Conservation (phyloP, 2,329 filamentous ascomycete genomes). For the Colletotrichum horii region DNA sequence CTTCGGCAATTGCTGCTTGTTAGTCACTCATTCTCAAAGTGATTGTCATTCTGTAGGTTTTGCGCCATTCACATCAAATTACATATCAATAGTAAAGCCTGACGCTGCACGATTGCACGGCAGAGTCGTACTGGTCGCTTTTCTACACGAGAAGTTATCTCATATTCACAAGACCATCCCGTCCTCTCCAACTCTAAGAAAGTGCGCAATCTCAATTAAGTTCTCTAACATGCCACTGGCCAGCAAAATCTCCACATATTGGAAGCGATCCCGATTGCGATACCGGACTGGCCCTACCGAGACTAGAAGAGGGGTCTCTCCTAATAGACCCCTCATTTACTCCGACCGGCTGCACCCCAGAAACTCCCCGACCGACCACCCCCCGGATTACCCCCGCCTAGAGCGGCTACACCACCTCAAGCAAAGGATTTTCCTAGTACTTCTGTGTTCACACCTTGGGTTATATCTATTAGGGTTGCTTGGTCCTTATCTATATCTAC, state of each 20-base stretch:
- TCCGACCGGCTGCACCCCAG: background rate
- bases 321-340: background rate
- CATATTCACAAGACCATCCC: background rate
- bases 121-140: background rate
- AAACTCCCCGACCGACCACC: background rate
- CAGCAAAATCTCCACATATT: background rate
- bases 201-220: background rate
- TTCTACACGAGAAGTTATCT: background rate
- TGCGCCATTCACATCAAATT: background rate
- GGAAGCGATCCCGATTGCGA: background rate
- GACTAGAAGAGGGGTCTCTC: background rate
- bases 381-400: background rate
- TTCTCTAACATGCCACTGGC: background rate
- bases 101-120: background rate
- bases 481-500: no score
- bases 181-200: background rate
- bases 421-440: background rate
- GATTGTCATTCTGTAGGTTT: background rate
- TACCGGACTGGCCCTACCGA: background rate
- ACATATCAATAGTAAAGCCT: background rate
- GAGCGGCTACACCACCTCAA: background rate
- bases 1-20: background rate
- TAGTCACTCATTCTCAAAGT: background rate
- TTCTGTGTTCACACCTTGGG: no score
- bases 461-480: no score